Evolutionary conservation across 306 rosid species (phyloP).

Genomic region (Trichosanthes cucumerina): DNA sequence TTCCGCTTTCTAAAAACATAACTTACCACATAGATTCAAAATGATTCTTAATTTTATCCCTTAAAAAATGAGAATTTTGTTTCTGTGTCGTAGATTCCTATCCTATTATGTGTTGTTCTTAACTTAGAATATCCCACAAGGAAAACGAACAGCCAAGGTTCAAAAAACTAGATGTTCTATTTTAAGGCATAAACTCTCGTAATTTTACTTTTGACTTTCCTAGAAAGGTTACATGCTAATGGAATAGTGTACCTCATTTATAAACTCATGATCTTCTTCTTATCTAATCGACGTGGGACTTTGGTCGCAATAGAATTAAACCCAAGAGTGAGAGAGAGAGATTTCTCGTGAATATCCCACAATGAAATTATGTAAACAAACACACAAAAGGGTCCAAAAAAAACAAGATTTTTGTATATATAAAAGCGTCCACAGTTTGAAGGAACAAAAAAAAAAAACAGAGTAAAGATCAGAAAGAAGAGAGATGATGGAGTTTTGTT

Average conservation of each 20-base stretch:
- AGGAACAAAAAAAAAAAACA: background rate
- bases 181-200: too few relatives aligned
- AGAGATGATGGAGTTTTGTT: slow-evolving; percentile 32
- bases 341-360: slow-evolving; percentile 7
- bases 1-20: background rate
- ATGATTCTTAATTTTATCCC: background rate
- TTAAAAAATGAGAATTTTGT: too few relatives aligned
- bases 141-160: background rate
- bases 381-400: background rate
- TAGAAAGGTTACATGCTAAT: too few relatives aligned
- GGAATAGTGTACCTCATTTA: too few relatives aligned
- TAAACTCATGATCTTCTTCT: too few relatives aligned
- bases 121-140: background rate
- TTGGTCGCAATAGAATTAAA: too few relatives aligned
- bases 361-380: background rate
- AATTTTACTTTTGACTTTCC: too few relatives aligned
- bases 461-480: background rate
- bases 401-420: background rate
- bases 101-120: background rate
- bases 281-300: too few relatives aligned
- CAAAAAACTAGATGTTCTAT: too few relatives aligned
- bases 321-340: too few relatives aligned
- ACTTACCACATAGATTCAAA: background rate
- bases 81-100: background rate
- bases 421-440: background rate